These are phyloP conservation scores for Petunia hybrid DNA, from an alignment of 305 asterid species.

Conservation along the genomic window DNA sequence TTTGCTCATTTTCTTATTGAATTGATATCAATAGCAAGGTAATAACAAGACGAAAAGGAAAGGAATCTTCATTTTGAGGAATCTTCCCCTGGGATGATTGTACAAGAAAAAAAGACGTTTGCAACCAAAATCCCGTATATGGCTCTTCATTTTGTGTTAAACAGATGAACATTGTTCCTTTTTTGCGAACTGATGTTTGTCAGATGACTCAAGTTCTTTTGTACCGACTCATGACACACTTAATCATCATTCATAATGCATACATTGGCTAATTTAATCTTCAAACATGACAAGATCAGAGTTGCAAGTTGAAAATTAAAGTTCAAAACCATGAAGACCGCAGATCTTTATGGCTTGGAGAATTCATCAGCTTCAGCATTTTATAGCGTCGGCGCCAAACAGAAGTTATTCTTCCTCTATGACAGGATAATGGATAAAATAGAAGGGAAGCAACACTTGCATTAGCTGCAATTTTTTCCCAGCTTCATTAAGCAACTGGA, in stretches of 20 bases:
- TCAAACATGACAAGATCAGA: background rate
- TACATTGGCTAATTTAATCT: background rate
- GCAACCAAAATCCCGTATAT: background rate
- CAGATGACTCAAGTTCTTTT: too few species aligned
- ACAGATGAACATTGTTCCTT: background rate
- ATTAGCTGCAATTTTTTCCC: constrained; percentile 41
- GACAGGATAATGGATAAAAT: constrained; percentile 24
- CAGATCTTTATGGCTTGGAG: too few species aligned
- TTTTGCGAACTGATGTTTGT: too few species aligned
- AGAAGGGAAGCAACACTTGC: constrained; percentile 25
- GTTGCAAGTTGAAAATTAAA: too few species aligned
- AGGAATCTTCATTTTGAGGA: constrained; percentile 17
- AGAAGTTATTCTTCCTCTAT: background rate
- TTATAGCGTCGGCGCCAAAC: too few species aligned
- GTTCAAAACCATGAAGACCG: too few species aligned
- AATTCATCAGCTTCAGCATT: too few species aligned
- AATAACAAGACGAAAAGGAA: constrained; percentile 40
- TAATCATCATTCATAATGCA: background rate
- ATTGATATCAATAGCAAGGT: constrained; percentile 28
- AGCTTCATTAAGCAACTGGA: constrained; percentile 46
- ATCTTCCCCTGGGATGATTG: constrained; percentile 24
- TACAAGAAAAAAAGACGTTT: background rate
- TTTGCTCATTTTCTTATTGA: constrained; percentile 35
- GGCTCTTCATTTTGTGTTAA: background rate
- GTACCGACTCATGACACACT: too few species aligned